Evolutionary conservation across 2,329 filamentous ascomycete species (phyloP), one percentile per base, ranked within the genome.

Genomic region (Monilinia fructicola): DNA sequence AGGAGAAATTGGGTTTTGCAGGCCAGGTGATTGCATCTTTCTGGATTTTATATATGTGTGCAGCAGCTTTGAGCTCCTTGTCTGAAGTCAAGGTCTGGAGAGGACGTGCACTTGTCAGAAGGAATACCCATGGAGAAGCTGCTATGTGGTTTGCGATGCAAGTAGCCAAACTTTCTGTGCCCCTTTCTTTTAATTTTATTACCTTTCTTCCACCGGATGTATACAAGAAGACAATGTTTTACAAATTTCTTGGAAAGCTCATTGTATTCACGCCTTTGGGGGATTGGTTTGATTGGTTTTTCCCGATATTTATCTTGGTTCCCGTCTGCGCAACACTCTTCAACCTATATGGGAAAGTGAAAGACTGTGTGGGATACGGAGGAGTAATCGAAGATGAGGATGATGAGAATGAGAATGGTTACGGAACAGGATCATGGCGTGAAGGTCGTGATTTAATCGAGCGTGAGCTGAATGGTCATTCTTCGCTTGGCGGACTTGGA

Each of bases 51-150:
- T 99, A 99, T 81, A 99, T 99, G 95, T 96, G 91, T 77, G 84
- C 90, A 18, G 93, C 93, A 56, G 92, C 95, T 6, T 85, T 98
- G 61, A 90, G 87, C 67, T 93, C 93, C 10, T 89, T 99, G 74
- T 92, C 90, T 18, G 92, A 97, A 76, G 92, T 97, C 73, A 96
- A 95, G 75, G 93, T 97, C n/a, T 99, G 95, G 95, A 91, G 95
- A 66, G 95, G 96, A 59, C 88, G 95, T 44, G 94, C 95, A 0
- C 83, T 99, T 7, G 94, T 98, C 56, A 87, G 87, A 67, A 88
- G 95, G 67, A 95, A 96, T 75, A 99, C 95, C 0, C 94, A 96
- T 67, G 88, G 92, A 68, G 95, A 98, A 77, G 92, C 90, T 60
- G 95, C 95, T 0, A 96, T 94, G 72, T 99, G 96, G 93, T 99